phyloP scores from a whole-genome alignment of 805 yeast genomes.

The Yamadazyma sp. region DNA sequence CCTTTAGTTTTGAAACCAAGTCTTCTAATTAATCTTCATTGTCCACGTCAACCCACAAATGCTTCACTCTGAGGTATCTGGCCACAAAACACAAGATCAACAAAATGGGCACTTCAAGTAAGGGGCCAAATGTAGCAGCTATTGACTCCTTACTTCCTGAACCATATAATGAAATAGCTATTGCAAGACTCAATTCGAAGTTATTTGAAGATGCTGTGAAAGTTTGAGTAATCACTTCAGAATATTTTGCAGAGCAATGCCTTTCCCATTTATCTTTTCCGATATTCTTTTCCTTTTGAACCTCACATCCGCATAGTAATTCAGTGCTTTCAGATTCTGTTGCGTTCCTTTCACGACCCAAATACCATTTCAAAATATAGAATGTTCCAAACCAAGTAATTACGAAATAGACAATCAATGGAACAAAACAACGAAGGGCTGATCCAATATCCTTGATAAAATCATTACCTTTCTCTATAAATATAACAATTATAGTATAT shows the following conservation, averaged over 20 bases:
- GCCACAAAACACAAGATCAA: constrained; percentile 36
- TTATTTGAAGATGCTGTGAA: constrained; percentile 60
- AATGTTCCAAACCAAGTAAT: constrained; percentile 47
- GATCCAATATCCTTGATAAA: constrained; percentile 47
- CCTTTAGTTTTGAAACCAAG: too few species aligned
- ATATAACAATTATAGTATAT: constrained; percentile 50
- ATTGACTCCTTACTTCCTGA: constrained; percentile 49
- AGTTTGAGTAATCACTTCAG: constrained; percentile 45
- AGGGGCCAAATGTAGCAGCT: constrained; percentile 60
- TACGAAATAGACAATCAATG: constrained; percentile 46
- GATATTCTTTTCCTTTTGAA: constrained; percentile 10
- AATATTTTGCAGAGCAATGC: constrained; percentile 39
- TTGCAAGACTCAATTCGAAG: constrained; percentile 55
- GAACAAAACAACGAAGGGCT: constrained; percentile 50
- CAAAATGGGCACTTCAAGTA: constrained; percentile 56
- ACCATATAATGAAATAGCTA: constrained; percentile 52
- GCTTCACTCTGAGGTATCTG: constrained; percentile 25
- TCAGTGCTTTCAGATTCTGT: constrained; percentile 3
- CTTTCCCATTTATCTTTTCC: constrained; percentile 16
- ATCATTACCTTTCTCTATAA: constrained; percentile 47
- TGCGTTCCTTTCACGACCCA: constrained; percentile 4
- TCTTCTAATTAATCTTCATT: too few species aligned
- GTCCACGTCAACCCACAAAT: constrained; percentile 24
- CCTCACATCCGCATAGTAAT: constrained; percentile 40
- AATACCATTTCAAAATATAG: constrained; percentile 24